Base-by-base conservation (phyloP, 2,329 filamentous ascomycete genomes). In the Penicillium palitans region DNA sequence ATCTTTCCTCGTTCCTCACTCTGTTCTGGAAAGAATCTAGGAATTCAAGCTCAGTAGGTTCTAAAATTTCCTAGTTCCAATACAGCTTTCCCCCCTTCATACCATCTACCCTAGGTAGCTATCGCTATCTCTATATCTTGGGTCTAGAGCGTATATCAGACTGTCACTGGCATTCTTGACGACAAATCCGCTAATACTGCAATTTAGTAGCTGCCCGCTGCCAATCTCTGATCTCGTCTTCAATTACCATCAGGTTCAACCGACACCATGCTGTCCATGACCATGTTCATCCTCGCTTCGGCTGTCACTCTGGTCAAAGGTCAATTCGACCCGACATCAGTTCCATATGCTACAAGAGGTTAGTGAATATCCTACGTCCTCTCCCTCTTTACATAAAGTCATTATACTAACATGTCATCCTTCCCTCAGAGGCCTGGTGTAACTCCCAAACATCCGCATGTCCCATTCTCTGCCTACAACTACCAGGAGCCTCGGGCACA, bases 381-480 rank as follows among this genome's bases (percentile, higher is more conserved):
- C 29, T 40, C 12, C 13, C 13, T 4, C 27, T 19, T 47, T 6
- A 27, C 2, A 27, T 21, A 39, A 17, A 25, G 19, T 4, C n/a
- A 45, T 31, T 6, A 41, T 24, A 53, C n/a, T 40, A 37, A 40
- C 37, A 24, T 4, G 3, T 37, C 41, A 9, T 51, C 31, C 10
- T 44, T 24, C 50, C 62, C 19, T 10, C 44, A 62, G 61, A 80
- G 76, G 71, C 10, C 63, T 81, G 79, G 79, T 81, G 79, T 62
- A 55, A 64, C 40, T 68, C 72, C 39, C 79, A 81, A 60, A 70
- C 69, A 25, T 70, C 73, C 6, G 66, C 76, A 15, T 81, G 79
- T 54, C 79, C 78, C 6, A 70, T 81, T 42, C 70, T 81, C 51
- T 81, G 79, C 58, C 66, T 77, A 39, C 78, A 80, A 59, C 58